A percentile compares a stretch with the other conserved stretches of the same genome.
Evolutionary conservation across 495 filamentous ascomycete species (phyloP).

Genomic region (Tuber aestivum): DNA sequence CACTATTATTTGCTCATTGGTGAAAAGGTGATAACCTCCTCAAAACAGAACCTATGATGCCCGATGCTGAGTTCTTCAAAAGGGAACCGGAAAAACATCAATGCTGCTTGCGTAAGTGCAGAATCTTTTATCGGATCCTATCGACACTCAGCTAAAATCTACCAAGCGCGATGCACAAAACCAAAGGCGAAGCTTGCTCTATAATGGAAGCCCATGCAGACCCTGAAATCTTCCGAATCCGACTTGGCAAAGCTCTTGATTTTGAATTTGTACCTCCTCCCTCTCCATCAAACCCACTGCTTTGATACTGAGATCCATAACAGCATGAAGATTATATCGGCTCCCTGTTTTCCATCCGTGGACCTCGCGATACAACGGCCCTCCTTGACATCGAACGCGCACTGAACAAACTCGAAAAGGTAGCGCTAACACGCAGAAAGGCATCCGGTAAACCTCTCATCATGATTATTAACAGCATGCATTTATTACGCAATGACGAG

Average conservation of each 20-base stretch:
- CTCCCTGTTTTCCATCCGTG: conserved; percentile 85
- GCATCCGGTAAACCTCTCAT: conserved; percentile 60
- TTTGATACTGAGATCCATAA: conserved; percentile 24
- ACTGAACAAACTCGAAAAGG: conserved; percentile 96
- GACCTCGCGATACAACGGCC: conserved; percentile 83
- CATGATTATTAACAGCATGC: conserved; percentile 84
- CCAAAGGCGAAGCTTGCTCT: conserved; percentile 74
- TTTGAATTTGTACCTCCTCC: conserved; percentile 63
- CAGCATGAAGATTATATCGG: conserved; percentile 79
- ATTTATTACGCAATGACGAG: conserved; percentile 83
- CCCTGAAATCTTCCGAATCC: conserved; percentile 86
- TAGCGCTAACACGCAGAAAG: conserved; percentile 64
- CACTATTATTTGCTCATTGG: conserved; percentile 93
- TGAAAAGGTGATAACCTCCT: conserved; percentile 52
- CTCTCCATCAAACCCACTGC: not conserved
- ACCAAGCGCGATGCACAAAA: conserved; percentile 69
- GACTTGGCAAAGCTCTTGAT: conserved; percentile 86
- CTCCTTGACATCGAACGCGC: conserved; percentile 91
- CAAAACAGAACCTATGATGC: not conserved
- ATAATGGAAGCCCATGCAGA: conserved; percentile 97
- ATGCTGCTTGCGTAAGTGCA: conserved; percentile 67
- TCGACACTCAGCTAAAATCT: conserved; percentile 7
- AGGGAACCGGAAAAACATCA: conserved; percentile 90
- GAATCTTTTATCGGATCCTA: not conserved
- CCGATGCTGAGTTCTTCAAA: conserved; percentile 7